Percentiles rank a stretch among this genome's conserved stretches.
Conservation (phyloP, 225 moss, liverwort and hornwort species). For the Antitrichia curtipendula region DNA sequence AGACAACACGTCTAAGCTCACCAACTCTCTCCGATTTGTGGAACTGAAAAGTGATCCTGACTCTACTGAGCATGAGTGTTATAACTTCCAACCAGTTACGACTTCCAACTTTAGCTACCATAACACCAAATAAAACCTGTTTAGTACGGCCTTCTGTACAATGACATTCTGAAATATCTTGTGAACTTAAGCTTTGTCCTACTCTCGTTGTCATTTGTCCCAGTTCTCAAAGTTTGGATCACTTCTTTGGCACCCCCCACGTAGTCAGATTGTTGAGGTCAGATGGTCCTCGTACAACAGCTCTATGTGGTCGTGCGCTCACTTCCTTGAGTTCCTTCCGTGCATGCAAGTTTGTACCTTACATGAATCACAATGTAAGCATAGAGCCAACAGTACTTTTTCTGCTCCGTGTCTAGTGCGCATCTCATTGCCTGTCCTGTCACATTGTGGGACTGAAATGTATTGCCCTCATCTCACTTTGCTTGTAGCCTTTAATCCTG, state of each 20-base stretch:
- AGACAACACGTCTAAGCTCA: no score
- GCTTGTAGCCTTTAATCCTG: background rate
- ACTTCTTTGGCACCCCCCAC: background rate
- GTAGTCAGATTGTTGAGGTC: background rate
- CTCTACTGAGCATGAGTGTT: background rate
- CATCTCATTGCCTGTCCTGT: background rate
- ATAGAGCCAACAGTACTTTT: background rate
- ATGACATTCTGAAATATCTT: background rate
- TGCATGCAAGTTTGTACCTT: background rate
- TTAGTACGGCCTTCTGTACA: background rate
- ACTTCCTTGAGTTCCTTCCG: background rate
- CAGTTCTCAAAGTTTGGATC: background rate
- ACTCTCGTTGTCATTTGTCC: background rate
- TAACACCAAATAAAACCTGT: background rate
- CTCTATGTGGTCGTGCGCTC: background rate
- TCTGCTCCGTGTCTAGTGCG: background rate
- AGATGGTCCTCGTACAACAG: background rate
- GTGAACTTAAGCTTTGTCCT: background rate
- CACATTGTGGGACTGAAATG: background rate
- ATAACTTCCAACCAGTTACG: background rate
- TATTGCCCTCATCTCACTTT: background rate
- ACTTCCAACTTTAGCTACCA: background rate
- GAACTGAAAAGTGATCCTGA: no score
- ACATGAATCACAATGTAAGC: background rate
- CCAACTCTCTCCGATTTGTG: no score